Evolutionary conservation across 1,284 basidiomycete species (phyloP), one percentile per base, ranked within the genome.

Genomic region (Meira miltonrushii): DNA sequence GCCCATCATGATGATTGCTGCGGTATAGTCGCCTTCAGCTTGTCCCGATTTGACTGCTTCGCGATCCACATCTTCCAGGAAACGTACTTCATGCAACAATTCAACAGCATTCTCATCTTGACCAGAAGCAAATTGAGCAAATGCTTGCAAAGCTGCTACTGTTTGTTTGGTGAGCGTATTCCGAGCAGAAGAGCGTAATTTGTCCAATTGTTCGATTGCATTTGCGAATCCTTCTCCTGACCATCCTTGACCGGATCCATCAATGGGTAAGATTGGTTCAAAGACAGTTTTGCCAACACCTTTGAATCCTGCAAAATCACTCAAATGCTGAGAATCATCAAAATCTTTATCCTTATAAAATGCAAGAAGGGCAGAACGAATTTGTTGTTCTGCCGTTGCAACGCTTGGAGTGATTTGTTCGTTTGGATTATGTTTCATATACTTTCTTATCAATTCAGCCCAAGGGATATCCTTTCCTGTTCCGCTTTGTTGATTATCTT

Each of bases 371-470:
- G 38, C 44, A 44, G 57, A 43, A 19, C 50, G 53, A 17, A 55
- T 19, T 37, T 48, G 37, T 23, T 25, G 48, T 40, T 54, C 60
- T 1, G 37, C 28, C n/a, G 12, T 17, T 21, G 48, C 54, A 37
- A 61, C 40, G 38, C 28, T 37, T 7, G 44, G 49, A 9, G 44
- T 48, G 15, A 46, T 25, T 25, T 61, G 44, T 38, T 60, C 55
- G 49, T 68, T 62, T 5, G 75, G 59, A 43, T 79, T 78, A 72
- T 78, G 78, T 65, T 79, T 79, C 49, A 60, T 52, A 52, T 71
- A 79, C 61, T 78, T 78, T 57, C 77, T 68, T 15, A 79, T 56
- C 19, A 77, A 69, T 60, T 79, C 79, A n/a, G 64, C 48, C 68
- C 77, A 76, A 25, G 67, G 49, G 25, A 49, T 28, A 39, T 58